Conservation (phyloP, 345 rosid species). For the Clarkia xantiana region DNA sequence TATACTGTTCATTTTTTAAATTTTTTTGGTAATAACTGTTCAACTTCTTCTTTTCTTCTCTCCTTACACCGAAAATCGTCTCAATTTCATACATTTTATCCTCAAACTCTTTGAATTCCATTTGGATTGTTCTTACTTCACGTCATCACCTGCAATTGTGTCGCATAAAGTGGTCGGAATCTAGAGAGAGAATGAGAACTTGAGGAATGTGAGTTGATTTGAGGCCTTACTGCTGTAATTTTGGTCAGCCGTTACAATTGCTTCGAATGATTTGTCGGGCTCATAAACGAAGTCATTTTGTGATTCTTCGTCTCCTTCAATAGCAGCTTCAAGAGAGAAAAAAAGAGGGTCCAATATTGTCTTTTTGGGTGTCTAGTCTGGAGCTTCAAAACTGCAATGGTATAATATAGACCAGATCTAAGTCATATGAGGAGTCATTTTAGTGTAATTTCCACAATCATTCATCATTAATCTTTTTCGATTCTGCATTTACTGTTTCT, state of each 20-base stretch:
- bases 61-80: too few species aligned
- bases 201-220: conserved; percentile 1
- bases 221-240: conserved; percentile 1
- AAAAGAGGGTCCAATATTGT: not conserved
- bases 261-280: conserved; percentile 1
- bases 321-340: too few species aligned
- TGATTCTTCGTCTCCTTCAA: not conserved
- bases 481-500: not conserved
- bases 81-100: too few species aligned
- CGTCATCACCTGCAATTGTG: not conserved
- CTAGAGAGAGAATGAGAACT: not conserved
- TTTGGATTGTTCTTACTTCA: not conserved
- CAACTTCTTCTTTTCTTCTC: too few species aligned
- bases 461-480: not conserved
- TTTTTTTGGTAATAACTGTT: too few species aligned
- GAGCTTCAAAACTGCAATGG: not conserved
- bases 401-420: conserved; percentile 24
- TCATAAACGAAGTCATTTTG: not conserved
- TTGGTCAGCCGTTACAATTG: conserved; percentile 1
- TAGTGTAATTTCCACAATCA: conserved; percentile 36
- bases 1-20: too few species aligned
- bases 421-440: conserved; percentile 79
- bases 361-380: not conserved
- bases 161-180: not conserved
- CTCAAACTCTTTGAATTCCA: too few species aligned